Base-by-base conservation (phyloP, 306 rosid genomes). In the Sindora glabra region DNA sequence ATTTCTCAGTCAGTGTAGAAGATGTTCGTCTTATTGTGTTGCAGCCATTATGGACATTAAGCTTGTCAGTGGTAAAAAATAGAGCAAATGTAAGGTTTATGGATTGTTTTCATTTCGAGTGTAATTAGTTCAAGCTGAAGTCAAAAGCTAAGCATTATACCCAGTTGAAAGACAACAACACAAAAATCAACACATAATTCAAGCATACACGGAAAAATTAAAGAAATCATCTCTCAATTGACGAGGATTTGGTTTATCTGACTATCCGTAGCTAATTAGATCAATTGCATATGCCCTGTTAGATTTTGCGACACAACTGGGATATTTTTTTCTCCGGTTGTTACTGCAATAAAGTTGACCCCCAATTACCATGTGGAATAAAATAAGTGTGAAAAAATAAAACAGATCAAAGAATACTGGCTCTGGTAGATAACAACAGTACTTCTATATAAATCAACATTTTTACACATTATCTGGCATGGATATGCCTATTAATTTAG, bases 201-300 rank as follows among this genome's bases (percentile, higher is more conserved):
- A 71, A 12, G 92, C 98, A 95, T 96, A 91, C 70, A 87, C 96
- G 56, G 85, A 87, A 36, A 92, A 74, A 74, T 91, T 87, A 77
- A 85, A 88, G 50, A 74, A 48, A 54, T 56, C 64, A 17, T 75
- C 87, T 48, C 80, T 76, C 19, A 87, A 71, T 69, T 67, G 73
- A 26, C 82, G 83, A 71, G 96, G 98, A 59, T 83, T 81, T 55
- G 98, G 98, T 65, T 88, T 91, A 78, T 87, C 96, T 0, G 98
- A 91, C 72, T 85, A 91, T 77, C 98, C 98, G 70, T 91, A 91
- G 61, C 98, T 96, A 72, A 91, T 81, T 53, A 91, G 98, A 83
- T 91, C 98, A 52, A 91, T 70, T 10, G 98, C 63, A 66, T 77
- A 91, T 24, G 85, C 98, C 75, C 87, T 81, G 53, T 91, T 86